phyloP scores from a whole-genome alignment of 108 stramenopile species.

The Seminavis robusta region DNA sequence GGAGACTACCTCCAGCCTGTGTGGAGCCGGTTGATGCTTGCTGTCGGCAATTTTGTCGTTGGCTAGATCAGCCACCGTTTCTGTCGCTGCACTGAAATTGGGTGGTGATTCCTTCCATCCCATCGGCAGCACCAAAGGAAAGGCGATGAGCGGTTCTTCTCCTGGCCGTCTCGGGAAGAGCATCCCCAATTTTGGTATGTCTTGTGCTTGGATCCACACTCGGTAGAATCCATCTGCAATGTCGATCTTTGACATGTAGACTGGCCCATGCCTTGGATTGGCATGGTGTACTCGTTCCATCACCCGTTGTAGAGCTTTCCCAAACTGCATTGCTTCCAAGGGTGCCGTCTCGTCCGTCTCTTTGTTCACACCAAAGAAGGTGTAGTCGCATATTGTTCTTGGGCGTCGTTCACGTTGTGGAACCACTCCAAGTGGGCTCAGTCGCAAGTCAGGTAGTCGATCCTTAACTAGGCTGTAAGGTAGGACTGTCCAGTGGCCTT shows the following conservation, averaged over 20 bases:
- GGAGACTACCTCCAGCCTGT: not conserved
- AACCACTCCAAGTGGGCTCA: no score
- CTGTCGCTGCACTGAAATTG: constrained; percentile 36
- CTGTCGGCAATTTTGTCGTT: constrained; percentile 1
- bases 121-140: no score
- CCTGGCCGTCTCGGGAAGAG: no score
- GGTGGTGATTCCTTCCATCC: no score
- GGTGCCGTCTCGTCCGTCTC: no score
- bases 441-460: no score
- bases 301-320: not conserved
- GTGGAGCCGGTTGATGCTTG: not conserved
- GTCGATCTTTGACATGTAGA: no score
- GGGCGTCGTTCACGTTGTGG: no score
- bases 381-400: no score
- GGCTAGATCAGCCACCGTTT: constrained; percentile 29
- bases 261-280: constrained; percentile 2
- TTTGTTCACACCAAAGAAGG: not conserved
- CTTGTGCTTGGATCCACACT: not conserved
- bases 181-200: not conserved
- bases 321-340: no score
- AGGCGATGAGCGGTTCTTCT: not conserved
- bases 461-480: constrained; percentile 8
- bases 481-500: no score
- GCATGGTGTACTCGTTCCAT: constrained; percentile 18
- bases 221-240: constrained; percentile 19